Conservation (phyloP, 176 grass and related monocot genomes). For the Lolium rigidum region DNA sequence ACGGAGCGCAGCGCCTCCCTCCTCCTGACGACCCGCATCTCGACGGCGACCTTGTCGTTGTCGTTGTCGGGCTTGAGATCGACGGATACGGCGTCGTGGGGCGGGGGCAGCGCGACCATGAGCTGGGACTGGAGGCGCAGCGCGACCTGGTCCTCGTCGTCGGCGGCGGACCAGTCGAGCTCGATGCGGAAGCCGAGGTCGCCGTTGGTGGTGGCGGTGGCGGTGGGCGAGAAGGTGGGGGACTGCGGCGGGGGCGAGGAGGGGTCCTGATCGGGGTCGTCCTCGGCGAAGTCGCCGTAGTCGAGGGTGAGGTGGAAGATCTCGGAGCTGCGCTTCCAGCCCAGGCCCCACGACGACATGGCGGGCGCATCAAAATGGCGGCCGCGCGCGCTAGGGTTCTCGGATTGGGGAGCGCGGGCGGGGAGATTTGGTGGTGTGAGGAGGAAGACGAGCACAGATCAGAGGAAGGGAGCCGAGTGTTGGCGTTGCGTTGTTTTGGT, state of each 20-base stretch:
- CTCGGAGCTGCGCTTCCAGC: constrained; percentile 97
- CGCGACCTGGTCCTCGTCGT: constrained; percentile 89
- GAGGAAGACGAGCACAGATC: constrained; percentile 14
- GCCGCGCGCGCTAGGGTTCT: constrained; percentile 34
- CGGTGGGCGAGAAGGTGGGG: constrained; percentile 22
- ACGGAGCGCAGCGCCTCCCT: constrained; percentile 76
- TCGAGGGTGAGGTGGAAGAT: constrained; percentile 97
- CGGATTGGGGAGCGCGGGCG: constrained; percentile 22
- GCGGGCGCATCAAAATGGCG: constrained; percentile 59
- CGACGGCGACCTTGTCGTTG: constrained; percentile 51
- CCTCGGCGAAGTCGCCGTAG: constrained; percentile 69
- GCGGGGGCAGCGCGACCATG: constrained; percentile 84
- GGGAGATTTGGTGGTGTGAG: constrained; percentile 35
- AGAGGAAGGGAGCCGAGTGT: constrained; percentile 6
- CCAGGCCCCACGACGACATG: constrained; percentile 98
- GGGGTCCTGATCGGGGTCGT: constrained; percentile 28
- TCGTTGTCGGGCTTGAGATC: constrained; percentile 50
- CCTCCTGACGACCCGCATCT: constrained; percentile 77
- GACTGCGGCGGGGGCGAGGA: constrained; percentile 8
- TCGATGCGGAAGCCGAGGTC: constrained; percentile 86
- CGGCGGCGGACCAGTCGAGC: constrained; percentile 78
- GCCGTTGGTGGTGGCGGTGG: constrained; percentile 35
- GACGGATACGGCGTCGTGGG: constrained; percentile 75
- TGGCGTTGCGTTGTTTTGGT: constrained; percentile 21
- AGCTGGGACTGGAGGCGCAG: constrained; percentile 95